Conservation (phyloP, 352 stramenopile species). For the Phytopythium mirpurense region DNA sequence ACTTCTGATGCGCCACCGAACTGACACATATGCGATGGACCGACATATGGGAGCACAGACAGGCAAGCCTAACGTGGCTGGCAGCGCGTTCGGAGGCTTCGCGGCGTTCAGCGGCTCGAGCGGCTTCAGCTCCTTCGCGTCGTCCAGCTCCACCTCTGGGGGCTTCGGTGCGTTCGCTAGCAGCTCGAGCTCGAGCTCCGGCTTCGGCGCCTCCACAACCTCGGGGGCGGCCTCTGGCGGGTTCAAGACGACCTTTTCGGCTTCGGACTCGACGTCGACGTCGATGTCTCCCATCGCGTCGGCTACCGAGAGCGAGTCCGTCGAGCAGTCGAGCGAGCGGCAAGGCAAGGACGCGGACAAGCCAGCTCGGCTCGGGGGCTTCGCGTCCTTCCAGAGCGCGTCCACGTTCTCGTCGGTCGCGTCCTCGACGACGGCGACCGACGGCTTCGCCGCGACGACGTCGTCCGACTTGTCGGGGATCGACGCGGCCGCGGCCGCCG, state of each 20-base stretch:
- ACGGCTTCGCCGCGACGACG: slow-evolving; percentile 33
- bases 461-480: slow-evolving; percentile 13
- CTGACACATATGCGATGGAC: too few species aligned
- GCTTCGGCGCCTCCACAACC: background rate
- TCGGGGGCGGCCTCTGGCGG: too few species aligned
- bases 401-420: slow-evolving; percentile 59
- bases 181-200: slow-evolving; percentile 8
- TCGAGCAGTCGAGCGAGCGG: slow-evolving; percentile 3
- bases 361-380: slow-evolving; percentile 28
- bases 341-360: background rate
- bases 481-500: slow-evolving; percentile 2
- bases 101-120: slow-evolving; percentile 42
- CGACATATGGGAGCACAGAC: too few species aligned
- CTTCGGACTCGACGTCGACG: slow-evolving; percentile 5
- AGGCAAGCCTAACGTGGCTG: slow-evolving; percentile 22
- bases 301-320: background rate
- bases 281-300: slow-evolving; percentile 8
- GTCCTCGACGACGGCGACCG: slow-evolving; percentile 25
- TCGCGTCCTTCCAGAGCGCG: slow-evolving; percentile 48
- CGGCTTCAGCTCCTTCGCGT: slow-evolving; percentile 41
- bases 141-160: slow-evolving; percentile 14
- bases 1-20: too few species aligned
- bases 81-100: slow-evolving; percentile 49
- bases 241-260: slow-evolving; percentile 15
- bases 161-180: slow-evolving; percentile 12